These are phyloP conservation scores for Cordia subcordata DNA, from an alignment of 257 asterid genomes.

Conservation along the genomic window DNA sequence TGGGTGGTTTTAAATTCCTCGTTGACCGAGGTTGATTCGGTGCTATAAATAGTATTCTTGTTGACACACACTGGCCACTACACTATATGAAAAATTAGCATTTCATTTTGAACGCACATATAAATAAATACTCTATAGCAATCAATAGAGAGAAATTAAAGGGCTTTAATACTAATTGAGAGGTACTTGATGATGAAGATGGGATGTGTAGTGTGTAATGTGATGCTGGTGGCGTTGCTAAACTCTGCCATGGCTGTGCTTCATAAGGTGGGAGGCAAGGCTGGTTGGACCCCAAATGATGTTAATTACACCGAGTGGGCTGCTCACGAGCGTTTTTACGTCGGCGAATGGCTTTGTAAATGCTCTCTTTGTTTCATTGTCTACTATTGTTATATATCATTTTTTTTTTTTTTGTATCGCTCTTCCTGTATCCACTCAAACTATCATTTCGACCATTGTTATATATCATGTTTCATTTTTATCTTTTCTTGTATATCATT, in stretches of 20 bases:
- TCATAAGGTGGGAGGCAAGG: slow-evolving; percentile 37
- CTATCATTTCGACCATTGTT: too few relatives aligned
- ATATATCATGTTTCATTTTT: too few relatives aligned
- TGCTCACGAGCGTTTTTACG: slow-evolving; percentile 32
- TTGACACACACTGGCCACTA: too few relatives aligned
- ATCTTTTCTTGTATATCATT: too few relatives aligned
- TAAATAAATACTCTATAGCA: background rate
- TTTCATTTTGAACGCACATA: too few relatives aligned
- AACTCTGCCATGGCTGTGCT: slow-evolving; percentile 23
- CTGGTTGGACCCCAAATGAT: slow-evolving; percentile 38
- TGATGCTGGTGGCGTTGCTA: slow-evolving; percentile 28
- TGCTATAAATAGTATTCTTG: background rate
- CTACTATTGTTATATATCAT: too few relatives aligned
- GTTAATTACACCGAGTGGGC: slow-evolving; percentile 63
- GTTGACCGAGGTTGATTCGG: slow-evolving; percentile 2
- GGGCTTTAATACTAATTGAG: background rate
- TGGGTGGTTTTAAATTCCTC: slow-evolving; percentile 7
- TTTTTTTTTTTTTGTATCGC: too few relatives aligned
- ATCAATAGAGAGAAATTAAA: too few relatives aligned
- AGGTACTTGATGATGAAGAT: background rate
- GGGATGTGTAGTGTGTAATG: slow-evolving; percentile 12
- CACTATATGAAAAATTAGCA: background rate
- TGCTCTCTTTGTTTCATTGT: background rate
- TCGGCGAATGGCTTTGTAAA: slow-evolving; percentile 63
- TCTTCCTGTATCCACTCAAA: too few relatives aligned